Conservation (phyloP, 2,329 filamentous ascomycete species). For the Diaporthe sp. region DNA sequence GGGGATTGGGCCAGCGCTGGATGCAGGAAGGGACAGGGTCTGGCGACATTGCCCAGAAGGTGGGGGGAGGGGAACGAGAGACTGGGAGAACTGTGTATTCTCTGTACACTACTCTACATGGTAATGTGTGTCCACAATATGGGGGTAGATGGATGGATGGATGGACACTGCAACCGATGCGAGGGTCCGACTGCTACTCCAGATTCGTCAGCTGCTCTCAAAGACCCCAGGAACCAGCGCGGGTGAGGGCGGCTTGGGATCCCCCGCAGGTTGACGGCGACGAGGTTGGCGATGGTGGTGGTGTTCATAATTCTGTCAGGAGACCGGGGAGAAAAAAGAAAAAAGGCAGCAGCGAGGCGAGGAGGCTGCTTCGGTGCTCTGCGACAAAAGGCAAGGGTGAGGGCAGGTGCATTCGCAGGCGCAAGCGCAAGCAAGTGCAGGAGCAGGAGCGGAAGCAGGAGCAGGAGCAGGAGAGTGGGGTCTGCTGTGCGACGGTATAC, state of each 20-base stretch:
- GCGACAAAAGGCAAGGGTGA: constrained; percentile 3
- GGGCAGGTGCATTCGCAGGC: not conserved
- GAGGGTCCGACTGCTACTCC: constrained; percentile 21
- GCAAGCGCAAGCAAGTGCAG: not conserved
- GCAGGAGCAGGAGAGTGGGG: not conserved
- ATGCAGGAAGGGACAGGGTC: constrained; percentile 37
- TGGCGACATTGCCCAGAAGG: constrained; percentile 25
- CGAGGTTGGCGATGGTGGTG: constrained; percentile 21
- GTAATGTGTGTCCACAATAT: constrained; percentile 12
- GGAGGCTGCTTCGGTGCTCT: constrained; percentile 1
- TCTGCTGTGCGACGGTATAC: constrained; percentile 13
- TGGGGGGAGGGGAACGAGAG: constrained; percentile 5
- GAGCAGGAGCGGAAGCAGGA: not conserved
- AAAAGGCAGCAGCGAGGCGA: not conserved
- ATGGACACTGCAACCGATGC: constrained; percentile 13
- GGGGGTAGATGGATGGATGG: not conserved
- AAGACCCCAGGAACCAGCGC: not conserved
- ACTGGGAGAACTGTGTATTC: not conserved
- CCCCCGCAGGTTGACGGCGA: constrained; percentile 1
- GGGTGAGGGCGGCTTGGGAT: not conserved
- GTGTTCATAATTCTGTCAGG: not conserved
- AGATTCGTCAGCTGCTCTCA: constrained; percentile 22
- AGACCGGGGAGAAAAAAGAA: not conserved
- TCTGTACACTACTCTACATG: not conserved
- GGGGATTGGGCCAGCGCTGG: constrained; percentile 26